Conservation (phyloP, 2,329 filamentous ascomycete genomes). For the Venturia pyrina region DNA sequence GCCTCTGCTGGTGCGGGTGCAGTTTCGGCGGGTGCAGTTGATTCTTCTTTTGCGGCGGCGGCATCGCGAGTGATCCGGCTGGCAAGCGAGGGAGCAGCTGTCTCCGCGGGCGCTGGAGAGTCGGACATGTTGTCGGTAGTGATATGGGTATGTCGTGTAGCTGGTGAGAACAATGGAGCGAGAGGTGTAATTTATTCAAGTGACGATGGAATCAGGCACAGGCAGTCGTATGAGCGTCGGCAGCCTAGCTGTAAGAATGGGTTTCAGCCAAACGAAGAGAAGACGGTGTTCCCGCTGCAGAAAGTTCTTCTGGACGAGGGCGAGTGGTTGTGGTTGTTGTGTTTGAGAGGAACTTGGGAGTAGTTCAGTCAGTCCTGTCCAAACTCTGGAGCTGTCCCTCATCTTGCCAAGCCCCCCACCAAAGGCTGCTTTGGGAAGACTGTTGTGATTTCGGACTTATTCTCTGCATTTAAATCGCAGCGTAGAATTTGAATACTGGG, state of each 20-base stretch:
- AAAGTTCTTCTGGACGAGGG: neutral
- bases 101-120: conserved; percentile 1
- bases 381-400: neutral
- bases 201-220: neutral
- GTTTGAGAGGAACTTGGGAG: too few relatives aligned
- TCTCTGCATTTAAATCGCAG: neutral
- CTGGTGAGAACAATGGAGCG: neutral
- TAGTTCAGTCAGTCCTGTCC: too few relatives aligned
- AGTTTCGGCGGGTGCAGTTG: neutral
- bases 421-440: neutral
- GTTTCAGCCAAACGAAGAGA: neutral
- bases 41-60: neutral
- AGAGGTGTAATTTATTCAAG: neutral
- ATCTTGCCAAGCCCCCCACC: neutral
- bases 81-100: conserved; percentile 5
- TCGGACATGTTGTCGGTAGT: neutral
- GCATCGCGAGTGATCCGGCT: conserved; percentile 7
- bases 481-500: too few relatives aligned
- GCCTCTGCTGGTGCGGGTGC: neutral
- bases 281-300: neutral
- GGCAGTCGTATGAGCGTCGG: neutral
- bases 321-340: neutral
- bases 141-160: neutral
- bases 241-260: neutral
- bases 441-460: neutral